These are phyloP conservation scores for Euphorbia celastroides DNA, from an alignment of 441 rosid genomes.

Conservation along the genomic window DNA sequence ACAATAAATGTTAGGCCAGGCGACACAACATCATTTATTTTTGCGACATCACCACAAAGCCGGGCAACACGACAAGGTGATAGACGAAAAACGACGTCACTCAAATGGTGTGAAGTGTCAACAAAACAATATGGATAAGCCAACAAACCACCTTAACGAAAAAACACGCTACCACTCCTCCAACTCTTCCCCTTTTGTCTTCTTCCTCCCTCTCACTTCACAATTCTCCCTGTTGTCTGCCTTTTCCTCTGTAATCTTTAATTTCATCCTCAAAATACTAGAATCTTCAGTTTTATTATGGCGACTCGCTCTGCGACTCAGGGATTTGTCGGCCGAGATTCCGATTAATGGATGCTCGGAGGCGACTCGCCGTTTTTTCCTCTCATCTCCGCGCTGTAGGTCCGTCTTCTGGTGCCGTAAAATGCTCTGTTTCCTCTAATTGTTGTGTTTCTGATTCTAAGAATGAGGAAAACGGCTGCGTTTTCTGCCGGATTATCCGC, in stretches of 20 bases:
- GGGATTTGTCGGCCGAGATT: background rate
- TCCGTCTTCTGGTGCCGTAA: background rate
- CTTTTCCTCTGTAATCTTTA: background rate
- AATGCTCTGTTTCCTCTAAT: background rate
- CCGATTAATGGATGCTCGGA: conserved; percentile 49
- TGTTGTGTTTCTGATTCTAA: conserved; percentile 8
- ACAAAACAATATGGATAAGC: conserved; percentile 22
- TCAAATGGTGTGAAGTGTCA: background rate
- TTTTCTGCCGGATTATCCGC: conserved; percentile 70
- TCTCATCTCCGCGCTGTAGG: conserved; percentile 46
- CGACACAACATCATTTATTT: too few species aligned
- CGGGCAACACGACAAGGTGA: background rate
- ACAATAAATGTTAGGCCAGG: too few species aligned
- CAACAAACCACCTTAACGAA: background rate
- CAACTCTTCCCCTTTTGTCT: background rate
- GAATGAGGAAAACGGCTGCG: conserved; percentile 39
- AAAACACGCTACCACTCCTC: background rate
- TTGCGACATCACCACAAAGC: background rate
- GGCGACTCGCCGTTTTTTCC: conserved; percentile 55
- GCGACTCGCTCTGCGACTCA: background rate
- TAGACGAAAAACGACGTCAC: background rate
- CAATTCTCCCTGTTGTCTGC: too few species aligned
- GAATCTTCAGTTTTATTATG: conserved; percentile 9
- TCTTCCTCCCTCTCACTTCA: background rate
- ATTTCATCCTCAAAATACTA: background rate